A percentile compares a stretch with the other conserved stretches of the same genome.
These are phyloP conservation scores for Pseudopithomyces chartarum DNA, from an alignment of 2,329 filamentous ascomycete genomes.

Conservation along the genomic window DNA sequence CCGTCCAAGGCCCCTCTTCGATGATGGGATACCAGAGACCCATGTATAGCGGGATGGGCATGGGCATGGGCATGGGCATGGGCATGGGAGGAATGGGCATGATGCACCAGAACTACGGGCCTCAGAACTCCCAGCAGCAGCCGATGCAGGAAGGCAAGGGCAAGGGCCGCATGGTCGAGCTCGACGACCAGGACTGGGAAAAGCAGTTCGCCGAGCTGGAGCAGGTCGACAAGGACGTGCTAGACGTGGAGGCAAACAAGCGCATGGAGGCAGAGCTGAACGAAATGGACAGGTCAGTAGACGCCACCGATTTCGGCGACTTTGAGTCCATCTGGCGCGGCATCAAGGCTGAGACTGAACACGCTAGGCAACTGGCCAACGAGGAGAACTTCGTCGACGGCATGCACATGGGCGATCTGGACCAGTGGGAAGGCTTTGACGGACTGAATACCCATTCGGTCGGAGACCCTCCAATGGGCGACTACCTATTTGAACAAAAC, in stretches of 20 bases:
- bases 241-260: slow-evolving; percentile 68
- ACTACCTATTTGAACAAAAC: slow-evolving; percentile 93
- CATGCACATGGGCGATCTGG: slow-evolving; percentile 70
- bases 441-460: slow-evolving; percentile 68
- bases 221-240: slow-evolving; percentile 62
- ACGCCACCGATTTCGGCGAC: slow-evolving; percentile 83
- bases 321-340: slow-evolving; percentile 90
- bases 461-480: slow-evolving; percentile 78
- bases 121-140: slow-evolving; percentile 55
- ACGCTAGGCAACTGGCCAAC: slow-evolving; percentile 70
- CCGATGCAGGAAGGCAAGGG: slow-evolving; percentile 70
- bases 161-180: slow-evolving; percentile 81
- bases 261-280: slow-evolving; percentile 87
- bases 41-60: slow-evolving; percentile 31
- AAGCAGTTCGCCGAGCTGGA: slow-evolving; percentile 93
- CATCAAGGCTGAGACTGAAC: slow-evolving; percentile 76
- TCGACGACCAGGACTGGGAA: slow-evolving; percentile 94
- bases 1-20: slow-evolving; percentile 46
- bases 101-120: slow-evolving; percentile 48
- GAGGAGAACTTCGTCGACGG: slow-evolving; percentile 67
- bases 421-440: slow-evolving; percentile 81
- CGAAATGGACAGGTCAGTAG: slow-evolving; percentile 82
- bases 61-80: slow-evolving; percentile 60
- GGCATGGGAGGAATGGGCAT: slow-evolving; percentile 52
- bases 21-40: slow-evolving; percentile 63